These are phyloP conservation scores for Eucalyptus pauciflora DNA, from an alignment of 345 rosid genomes.

Conservation along the genomic window DNA sequence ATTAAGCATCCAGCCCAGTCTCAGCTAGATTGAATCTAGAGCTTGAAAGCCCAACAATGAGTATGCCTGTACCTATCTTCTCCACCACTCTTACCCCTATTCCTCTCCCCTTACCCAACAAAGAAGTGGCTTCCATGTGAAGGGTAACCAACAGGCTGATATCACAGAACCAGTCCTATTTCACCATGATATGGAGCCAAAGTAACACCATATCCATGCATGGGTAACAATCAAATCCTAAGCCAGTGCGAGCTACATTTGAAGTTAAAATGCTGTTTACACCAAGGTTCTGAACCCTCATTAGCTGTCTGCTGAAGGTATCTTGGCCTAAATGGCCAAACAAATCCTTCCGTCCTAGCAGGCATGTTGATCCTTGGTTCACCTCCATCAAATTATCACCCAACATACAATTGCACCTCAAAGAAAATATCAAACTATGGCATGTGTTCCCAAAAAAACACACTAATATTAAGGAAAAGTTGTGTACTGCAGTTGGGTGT, in stretches of 20 bases:
- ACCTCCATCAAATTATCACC: background rate
- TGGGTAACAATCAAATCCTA: background rate
- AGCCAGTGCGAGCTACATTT: background rate
- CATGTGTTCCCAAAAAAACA: background rate
- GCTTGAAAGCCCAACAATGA: background rate
- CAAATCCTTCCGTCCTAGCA: background rate
- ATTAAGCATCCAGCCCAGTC: background rate
- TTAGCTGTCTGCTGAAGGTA: background rate
- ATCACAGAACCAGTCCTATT: background rate
- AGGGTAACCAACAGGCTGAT: background rate
- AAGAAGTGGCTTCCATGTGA: background rate
- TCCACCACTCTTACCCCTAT: background rate
- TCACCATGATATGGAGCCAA: background rate
- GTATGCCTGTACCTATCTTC: background rate
- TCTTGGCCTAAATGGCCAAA: background rate
- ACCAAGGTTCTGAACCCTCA: background rate
- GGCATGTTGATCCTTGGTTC: background rate
- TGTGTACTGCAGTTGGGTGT: background rate
- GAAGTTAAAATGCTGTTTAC: background rate
- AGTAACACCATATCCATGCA: background rate
- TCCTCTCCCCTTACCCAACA: background rate
- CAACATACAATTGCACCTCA: background rate
- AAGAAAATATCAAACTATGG: background rate
- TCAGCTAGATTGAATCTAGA: background rate
- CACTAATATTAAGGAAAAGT: background rate